A percentile compares a stretch with the other conserved stretches of the same genome.
Evolutionary conservation across 768 basidiomycete genomes (phyloP).

Genomic region (Cyclocybe aegerita): DNA sequence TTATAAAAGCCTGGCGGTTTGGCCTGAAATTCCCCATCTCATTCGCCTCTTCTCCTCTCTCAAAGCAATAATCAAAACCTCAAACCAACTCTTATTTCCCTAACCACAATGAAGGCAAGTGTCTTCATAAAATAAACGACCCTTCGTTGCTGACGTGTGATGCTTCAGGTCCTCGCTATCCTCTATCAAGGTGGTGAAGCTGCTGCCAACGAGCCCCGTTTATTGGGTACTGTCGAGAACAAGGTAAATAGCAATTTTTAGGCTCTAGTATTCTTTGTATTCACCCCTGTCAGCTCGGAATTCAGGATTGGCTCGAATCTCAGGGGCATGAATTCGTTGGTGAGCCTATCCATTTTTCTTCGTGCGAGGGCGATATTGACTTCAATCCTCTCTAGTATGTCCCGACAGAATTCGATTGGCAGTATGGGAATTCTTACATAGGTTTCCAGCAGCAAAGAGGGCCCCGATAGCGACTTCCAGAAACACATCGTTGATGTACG

Average conservation of each 20-base stretch:
- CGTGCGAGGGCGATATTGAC: neutral
- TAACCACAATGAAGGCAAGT: constrained; percentile 18
- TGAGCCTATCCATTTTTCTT: constrained; percentile 25
- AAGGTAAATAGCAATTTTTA: constrained; percentile 38
- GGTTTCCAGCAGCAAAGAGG: constrained; percentile 84
- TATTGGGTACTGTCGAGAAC: constrained; percentile 82
- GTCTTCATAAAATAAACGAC: neutral
- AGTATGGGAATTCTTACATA: constrained; percentile 19
- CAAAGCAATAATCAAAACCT: neutral
- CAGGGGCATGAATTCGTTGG: constrained; percentile 77
- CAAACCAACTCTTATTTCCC: constrained; percentile 1
- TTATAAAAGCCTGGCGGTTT: constrained; percentile 17
- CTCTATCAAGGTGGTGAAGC: constrained; percentile 69
- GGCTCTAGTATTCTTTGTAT: neutral
- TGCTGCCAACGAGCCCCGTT: constrained; percentile 68
- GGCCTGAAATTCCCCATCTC: neutral
- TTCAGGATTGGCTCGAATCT: constrained; percentile 65
- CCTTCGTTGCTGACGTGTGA: constrained; percentile 9
- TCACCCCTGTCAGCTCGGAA: constrained; percentile 54
- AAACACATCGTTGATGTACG: constrained; percentile 79
- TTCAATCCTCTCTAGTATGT: neutral
- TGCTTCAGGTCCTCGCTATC: constrained; percentile 64
- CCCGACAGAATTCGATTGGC: neutral
- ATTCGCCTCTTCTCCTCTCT: neutral
- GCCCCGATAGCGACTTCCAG: constrained; percentile 76